Conservation (phyloP, 78 protist species). For the Dictyostelium citrinum region DNA sequence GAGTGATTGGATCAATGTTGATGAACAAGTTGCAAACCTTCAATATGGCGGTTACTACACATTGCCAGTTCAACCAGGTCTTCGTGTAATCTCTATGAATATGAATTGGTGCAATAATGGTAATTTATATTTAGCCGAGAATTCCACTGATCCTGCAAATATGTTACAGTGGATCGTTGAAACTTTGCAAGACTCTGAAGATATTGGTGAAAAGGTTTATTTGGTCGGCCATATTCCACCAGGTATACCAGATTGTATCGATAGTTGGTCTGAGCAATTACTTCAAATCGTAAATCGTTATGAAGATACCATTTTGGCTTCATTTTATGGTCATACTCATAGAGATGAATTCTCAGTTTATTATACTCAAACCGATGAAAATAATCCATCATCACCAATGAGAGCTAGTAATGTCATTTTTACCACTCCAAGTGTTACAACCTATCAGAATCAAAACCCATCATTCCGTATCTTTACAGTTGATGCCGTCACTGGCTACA, state of each 20-base stretch:
- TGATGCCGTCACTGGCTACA: not conserved
- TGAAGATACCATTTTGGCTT: constrained; percentile 43
- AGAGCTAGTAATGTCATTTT: constrained; percentile 10
- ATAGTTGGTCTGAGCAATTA: constrained; percentile 43
- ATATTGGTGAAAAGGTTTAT: constrained; percentile 26
- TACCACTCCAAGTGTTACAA: constrained; percentile 45
- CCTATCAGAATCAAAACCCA: constrained; percentile 67
- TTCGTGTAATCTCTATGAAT: constrained; percentile 16
- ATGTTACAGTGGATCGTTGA: constrained; percentile 41
- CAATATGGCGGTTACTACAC: constrained; percentile 52
- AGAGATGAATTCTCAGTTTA: constrained; percentile 34
- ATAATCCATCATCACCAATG: not conserved
- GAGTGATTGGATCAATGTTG: constrained; percentile 16
- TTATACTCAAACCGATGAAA: not conserved
- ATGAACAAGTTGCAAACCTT: not conserved
- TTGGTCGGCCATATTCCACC: constrained; percentile 68
- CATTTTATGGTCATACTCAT: constrained; percentile 69
- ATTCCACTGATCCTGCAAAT: constrained; percentile 54
- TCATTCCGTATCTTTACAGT: constrained; percentile 46
- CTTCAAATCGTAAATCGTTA: constrained; percentile 51
- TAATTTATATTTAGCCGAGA: constrained; percentile 11
- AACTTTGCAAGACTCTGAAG: constrained; percentile 19
- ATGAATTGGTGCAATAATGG: constrained; percentile 75
- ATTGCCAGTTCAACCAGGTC: not conserved
- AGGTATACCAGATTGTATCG: constrained; percentile 57